Conservation (phyloP, 495 filamentous ascomycete species). For the Zalerion maritima region DNA sequence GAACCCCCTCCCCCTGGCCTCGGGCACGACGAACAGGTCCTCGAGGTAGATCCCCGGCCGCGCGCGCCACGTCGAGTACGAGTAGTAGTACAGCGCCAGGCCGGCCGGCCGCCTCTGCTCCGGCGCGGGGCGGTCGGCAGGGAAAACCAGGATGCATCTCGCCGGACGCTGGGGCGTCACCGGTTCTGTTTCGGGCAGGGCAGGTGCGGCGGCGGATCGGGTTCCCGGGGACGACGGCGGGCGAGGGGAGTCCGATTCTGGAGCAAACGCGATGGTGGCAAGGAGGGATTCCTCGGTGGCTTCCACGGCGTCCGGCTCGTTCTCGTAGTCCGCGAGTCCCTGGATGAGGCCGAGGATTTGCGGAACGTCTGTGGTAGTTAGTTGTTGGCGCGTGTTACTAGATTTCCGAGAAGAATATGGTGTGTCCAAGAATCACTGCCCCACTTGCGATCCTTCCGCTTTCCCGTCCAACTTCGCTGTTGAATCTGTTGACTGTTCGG, state of each 20-base stretch:
- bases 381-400: background rate
- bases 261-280: constrained; percentile 63
- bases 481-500: no score
- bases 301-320: constrained; percentile 55
- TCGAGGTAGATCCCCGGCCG: constrained; percentile 87
- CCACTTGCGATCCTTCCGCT: no score
- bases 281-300: constrained; percentile 63
- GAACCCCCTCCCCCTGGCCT: constrained; percentile 59
- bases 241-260: constrained; percentile 13
- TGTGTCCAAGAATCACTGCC: constrained; percentile 5
- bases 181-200: constrained; percentile 25
- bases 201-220: constrained; percentile 18
- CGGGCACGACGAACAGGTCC: constrained; percentile 69
- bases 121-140: background rate
- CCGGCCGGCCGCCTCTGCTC: constrained; percentile 20
- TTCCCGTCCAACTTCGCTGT: no score
- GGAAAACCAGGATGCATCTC: constrained; percentile 16
- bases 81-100: constrained; percentile 56
- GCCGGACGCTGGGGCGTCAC: no score
- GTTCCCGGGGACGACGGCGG: constrained; percentile 25
- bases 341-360: constrained; percentile 70
- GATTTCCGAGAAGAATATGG: background rate
- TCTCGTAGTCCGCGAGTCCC: constrained; percentile 80
- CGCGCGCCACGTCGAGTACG: constrained; percentile 74
- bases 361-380: constrained; percentile 52